Base-by-base conservation (phyloP, 2,329 filamentous ascomycete species). In the Ophiostoma sp. region DNA sequence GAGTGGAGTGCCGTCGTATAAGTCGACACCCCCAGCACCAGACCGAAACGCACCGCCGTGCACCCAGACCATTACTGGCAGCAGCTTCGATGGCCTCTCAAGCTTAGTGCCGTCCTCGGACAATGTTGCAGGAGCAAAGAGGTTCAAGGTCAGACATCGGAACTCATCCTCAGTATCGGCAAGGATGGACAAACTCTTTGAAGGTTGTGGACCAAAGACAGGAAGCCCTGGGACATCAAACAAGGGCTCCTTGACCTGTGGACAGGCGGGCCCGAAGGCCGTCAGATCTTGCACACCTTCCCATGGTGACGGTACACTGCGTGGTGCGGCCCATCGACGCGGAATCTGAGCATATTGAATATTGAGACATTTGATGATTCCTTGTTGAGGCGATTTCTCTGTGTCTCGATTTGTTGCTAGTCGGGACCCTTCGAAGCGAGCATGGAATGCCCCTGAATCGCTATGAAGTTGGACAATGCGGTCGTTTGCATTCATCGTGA, bases 11-110 rank as follows among this genome's bases (percentile, higher is more conserved):
- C 66, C 66, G 22, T 69, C 66, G 17, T 69, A 69, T 28, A 69
- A 55, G 1, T 25, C 66, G 8, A 48, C 11, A 11, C 66, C 66
- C 1, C 66, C 66, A 22, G 22, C 28, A 8, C 66, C 66, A 2
- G 66, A 25, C 12, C 66, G 45, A n/a, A 69, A 69, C 2, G 66
- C 66, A 39, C 66, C 66, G 15, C 66, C 66, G 17, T 69, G 66
- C 1, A 69, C 66, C 66, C 66, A 69, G 12, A 69, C 45, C 66
- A 69, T n/a, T 5, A 69, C 66, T 6, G 66, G 66, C 0, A 69
- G 48, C 15, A 17, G 12, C 22, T 3, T 31, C 8, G 48, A 19
- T n/a, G 45, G 66, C 19, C 15, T 15, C 9, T 36, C 6, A 0
- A 55, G 25, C 31, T 31, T 36, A 7, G n/a, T 55, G 28, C 48